Percentiles rank a stretch among this genome's conserved stretches.
Conservation (phyloP, 768 basidiomycete species). For the Tremella yokohamensis region DNA sequence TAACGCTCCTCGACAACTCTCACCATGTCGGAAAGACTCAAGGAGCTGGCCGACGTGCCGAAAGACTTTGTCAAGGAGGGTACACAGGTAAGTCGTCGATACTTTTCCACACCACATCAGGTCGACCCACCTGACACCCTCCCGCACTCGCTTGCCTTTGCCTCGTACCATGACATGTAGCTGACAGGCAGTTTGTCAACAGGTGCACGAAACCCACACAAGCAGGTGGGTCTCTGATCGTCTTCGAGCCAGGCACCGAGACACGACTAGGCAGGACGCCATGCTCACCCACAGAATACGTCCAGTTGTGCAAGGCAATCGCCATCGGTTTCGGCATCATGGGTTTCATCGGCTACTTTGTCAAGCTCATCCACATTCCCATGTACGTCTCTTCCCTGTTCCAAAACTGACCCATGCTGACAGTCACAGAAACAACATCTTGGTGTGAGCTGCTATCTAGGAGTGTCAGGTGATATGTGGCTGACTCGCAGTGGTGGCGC, state of each 20-base stretch:
- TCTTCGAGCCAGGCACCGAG: not conserved
- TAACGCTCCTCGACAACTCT: no score
- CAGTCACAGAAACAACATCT: constrained; percentile 87
- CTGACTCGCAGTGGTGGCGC: constrained; percentile 1
- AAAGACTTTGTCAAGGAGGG: constrained; percentile 91
- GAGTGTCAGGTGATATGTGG: not conserved
- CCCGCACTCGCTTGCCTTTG: no score
- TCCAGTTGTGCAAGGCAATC: constrained; percentile 91
- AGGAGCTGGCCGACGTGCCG: constrained; percentile 84
- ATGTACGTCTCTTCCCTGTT: constrained; percentile 63
- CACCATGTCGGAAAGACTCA: constrained; percentile 82
- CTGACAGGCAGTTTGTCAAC: constrained; percentile 70
- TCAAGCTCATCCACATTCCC: constrained; percentile 96
- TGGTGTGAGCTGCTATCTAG: constrained; percentile 74
- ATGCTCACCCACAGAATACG: constrained; percentile 64
- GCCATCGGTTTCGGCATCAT: constrained; percentile 97
- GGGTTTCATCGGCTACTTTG: constrained; percentile 99
- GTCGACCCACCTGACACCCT: no score
- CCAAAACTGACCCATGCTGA: constrained; percentile 6
- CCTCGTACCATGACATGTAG: no score
- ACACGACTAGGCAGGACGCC: not conserved
- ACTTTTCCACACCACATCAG: not conserved
- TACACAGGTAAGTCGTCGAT: constrained; percentile 64
- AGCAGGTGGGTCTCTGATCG: constrained; percentile 62
- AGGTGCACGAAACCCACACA: constrained; percentile 97